These are phyloP conservation scores for Fusarium sp. DNA, from an alignment of 2,329 filamentous ascomycete species.

Conservation along the genomic window DNA sequence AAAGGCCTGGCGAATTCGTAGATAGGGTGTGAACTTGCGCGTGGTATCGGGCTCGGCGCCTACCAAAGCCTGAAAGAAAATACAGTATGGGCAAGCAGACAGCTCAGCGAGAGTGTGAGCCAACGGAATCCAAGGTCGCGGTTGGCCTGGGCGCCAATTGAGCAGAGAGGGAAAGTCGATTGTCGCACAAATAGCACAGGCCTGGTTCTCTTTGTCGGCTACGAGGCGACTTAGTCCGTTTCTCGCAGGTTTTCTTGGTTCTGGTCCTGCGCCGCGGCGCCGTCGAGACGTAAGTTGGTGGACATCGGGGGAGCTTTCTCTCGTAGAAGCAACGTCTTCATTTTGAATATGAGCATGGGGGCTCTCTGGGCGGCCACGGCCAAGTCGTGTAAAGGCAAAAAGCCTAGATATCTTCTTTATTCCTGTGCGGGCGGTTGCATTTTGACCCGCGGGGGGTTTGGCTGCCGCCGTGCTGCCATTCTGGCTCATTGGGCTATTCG, in stretches of 20 bases:
- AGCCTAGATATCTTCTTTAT: slow-evolving; percentile 56
- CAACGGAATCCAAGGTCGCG: slow-evolving; percentile 54
- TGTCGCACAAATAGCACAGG: slow-evolving; percentile 51
- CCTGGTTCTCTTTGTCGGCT: slow-evolving; percentile 45
- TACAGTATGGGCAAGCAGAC: slow-evolving; percentile 54
- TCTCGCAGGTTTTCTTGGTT: slow-evolving; percentile 43
- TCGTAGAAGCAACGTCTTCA: slow-evolving; percentile 41
- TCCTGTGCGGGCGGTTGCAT: slow-evolving; percentile 32
- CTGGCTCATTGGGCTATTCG: slow-evolving; percentile 44
- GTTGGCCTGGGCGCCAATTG: slow-evolving; percentile 53
- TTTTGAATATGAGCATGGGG: slow-evolving; percentile 33
- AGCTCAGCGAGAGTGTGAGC: slow-evolving; percentile 50
- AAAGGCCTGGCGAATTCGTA: slow-evolving; percentile 55
- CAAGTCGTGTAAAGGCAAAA: slow-evolving; percentile 51
- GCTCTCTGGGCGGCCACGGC: slow-evolving; percentile 45
- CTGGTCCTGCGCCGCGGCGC: slow-evolving; percentile 39
- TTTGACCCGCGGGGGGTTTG: slow-evolving; percentile 37
- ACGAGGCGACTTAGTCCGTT: slow-evolving; percentile 49
- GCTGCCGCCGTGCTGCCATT: slow-evolving; percentile 45
- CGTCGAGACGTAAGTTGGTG: slow-evolving; percentile 53
- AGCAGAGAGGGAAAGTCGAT: slow-evolving; percentile 54
- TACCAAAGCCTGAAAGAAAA: slow-evolving; percentile 55
- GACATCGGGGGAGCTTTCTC: slow-evolving; percentile 49
- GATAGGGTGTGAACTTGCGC: slow-evolving; percentile 54
- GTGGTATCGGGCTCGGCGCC: slow-evolving; percentile 47